Evolutionary conservation across 768 basidiomycete genomes (phyloP), one percentile per base, ranked within the genome.

Genomic region (Trametes cingulata): DNA sequence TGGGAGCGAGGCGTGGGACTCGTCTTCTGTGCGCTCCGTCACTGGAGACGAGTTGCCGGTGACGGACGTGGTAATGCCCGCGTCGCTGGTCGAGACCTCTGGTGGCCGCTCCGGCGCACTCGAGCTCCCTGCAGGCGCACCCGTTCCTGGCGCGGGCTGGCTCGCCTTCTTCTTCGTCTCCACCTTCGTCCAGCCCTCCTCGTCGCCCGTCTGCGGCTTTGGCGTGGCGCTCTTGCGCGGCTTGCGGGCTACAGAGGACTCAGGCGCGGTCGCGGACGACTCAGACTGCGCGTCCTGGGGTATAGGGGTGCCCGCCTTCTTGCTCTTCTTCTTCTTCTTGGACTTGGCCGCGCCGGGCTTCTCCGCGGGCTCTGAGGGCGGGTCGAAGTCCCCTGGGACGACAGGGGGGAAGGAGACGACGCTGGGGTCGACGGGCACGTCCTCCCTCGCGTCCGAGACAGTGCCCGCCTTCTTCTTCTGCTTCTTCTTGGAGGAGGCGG

Each of bases 171-270:
- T 77, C n/a, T 75, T 76, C 27, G 80, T 74, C 62, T 82, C 81
- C n/a, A 90, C 85, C 56, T 84, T 85, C 20, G 88, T 90, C 89
- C 89, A 90, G 5, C 85, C 85, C 35, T 80, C 77, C 63, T 88
- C 85, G 1, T 81, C 83, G 59, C 83, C 83, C 17, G 72, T 56
- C 15, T 70, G 68, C 19, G 66, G 62, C 56, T 53, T 55, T 4
- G 67, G 66, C 2, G 67, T 50, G 4, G 60, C 57, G 25, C 55
- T 56, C 42, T 63, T 60, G 78, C 42, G 72, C 71, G 57, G 72
- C 68, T 56, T 77, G 73, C 58, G 73, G 65, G 67, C 62, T 4
- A 61, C 54, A 12, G 65, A 46, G 14, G 71, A 67, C 55, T 69
- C 72, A 7, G 68, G 70, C 24, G 71, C 62, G 46, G 70, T 64